Percentiles rank a stretch among this genome's conserved stretches.
phyloP scores from a whole-genome alignment of 2,329 filamentous ascomycete species.

The Fusarium robinianum region DNA sequence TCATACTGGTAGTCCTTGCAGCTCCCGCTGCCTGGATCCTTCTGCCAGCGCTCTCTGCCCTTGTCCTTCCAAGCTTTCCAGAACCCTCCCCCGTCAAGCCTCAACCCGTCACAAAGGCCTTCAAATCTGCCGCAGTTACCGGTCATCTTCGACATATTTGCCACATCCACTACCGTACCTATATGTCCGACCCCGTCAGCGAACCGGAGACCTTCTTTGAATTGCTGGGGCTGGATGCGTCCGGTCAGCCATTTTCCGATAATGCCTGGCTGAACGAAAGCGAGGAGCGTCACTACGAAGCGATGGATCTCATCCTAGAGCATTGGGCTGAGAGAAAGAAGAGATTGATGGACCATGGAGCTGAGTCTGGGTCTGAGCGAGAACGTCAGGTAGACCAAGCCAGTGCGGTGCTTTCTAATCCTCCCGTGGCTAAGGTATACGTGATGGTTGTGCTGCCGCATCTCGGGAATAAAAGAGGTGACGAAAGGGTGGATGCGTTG shows the following conservation, averaged over 20 bases:
- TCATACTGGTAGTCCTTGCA: too few relatives aligned
- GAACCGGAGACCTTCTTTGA: neutral
- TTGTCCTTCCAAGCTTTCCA: too few relatives aligned
- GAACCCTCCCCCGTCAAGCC: neutral
- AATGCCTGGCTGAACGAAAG: neutral
- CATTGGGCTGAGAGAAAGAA: neutral
- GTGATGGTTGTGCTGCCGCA: neutral
- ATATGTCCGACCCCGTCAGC: neutral
- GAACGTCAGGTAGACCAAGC: neutral
- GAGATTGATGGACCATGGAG: neutral
- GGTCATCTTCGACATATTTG: neutral
- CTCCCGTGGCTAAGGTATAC: neutral
- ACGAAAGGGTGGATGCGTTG: neutral
- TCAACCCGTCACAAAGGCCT: neutral
- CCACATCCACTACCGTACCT: neutral
- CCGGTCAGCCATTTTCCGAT: neutral
- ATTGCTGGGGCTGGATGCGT: neutral
- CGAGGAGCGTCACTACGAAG: neutral
- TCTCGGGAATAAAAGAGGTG: neutral
- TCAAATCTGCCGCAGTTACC: neutral
- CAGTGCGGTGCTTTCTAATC: neutral
- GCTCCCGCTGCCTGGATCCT: too few relatives aligned
- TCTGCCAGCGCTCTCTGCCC: too few relatives aligned
- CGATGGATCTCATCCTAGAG: neutral
- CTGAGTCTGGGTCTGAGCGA: neutral